Conservation (phyloP, 2,329 filamentous ascomycete species). For the Fusarium austroafricanum region DNA sequence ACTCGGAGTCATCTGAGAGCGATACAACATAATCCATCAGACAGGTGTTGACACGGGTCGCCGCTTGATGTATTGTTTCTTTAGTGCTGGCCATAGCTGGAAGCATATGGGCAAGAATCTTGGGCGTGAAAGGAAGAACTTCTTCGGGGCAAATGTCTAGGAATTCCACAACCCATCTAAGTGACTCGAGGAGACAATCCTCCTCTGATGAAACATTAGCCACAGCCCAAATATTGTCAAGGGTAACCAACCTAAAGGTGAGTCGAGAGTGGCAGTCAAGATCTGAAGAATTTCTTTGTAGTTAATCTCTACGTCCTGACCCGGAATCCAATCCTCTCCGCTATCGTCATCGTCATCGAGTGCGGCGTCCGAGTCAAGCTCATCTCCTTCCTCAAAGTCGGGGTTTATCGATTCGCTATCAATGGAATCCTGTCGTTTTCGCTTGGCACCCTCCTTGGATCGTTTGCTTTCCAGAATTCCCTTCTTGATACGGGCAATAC, state of each 20-base stretch:
- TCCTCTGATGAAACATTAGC: constrained; percentile 71
- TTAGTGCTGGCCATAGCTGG: constrained; percentile 94
- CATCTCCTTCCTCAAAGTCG: constrained; percentile 69
- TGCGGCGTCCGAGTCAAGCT: constrained; percentile 67
- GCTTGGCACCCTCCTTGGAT: constrained; percentile 73
- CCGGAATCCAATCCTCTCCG: constrained; percentile 96
- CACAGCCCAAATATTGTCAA: not conserved
- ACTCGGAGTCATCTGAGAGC: constrained; percentile 75
- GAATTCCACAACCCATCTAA: constrained; percentile 96
- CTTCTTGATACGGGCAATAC: constrained; percentile 92
- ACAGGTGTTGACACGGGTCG: constrained; percentile 87
- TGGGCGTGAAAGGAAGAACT: constrained; percentile 93
- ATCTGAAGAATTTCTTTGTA: constrained; percentile 93
- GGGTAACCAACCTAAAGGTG: constrained; percentile 72
- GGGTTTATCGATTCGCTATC: constrained; percentile 72
- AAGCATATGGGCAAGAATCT: constrained; percentile 89
- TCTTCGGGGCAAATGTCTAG: constrained; percentile 98
- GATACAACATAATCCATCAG: constrained; percentile 96
- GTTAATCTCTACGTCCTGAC: constrained; percentile 95
- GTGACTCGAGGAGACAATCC: constrained; percentile 88
- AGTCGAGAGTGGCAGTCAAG: constrained; percentile 87
- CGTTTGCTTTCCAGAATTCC: constrained; percentile 89
- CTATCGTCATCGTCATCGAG: constrained; percentile 70
- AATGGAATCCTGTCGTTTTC: constrained; percentile 75
- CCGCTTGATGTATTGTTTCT: constrained; percentile 88